phyloP scores from a whole-genome alignment of 805 yeast species.

The Starmerella tilneyi region DNA sequence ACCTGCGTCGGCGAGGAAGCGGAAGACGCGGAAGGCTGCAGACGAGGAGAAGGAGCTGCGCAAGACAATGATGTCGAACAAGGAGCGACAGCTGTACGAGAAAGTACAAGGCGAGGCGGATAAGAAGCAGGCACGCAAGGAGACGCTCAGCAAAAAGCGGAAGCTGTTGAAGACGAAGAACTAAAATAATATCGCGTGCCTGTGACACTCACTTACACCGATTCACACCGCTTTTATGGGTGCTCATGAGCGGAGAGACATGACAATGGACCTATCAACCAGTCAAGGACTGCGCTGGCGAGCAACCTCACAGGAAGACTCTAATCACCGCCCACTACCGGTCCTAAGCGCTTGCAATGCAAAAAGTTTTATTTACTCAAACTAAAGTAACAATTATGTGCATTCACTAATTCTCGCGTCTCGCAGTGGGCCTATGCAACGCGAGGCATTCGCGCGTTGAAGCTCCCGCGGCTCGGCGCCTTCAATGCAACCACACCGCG shows the following conservation, averaged over 20 bases:
- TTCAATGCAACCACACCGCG: constrained; percentile 56
- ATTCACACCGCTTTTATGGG: too few relatives aligned
- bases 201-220: too few relatives aligned
- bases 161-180: constrained; percentile 30
- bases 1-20: constrained; percentile 30
- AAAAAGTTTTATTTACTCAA: background rate
- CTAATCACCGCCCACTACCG: too few relatives aligned
- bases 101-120: constrained; percentile 88
- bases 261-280: too few relatives aligned
- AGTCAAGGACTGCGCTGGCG: too few relatives aligned
- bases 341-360: background rate
- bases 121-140: constrained; percentile 68
- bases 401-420: too few relatives aligned
- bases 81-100: constrained; percentile 85
- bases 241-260: too few relatives aligned
- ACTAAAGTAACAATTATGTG: background rate
- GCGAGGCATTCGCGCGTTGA: constrained; percentile 60
- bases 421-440: too few relatives aligned
- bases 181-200: background rate
- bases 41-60: constrained; percentile 79
- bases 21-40: constrained; percentile 41
- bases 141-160: constrained; percentile 59
- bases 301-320: too few relatives aligned
- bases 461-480: constrained; percentile 65
- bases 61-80: constrained; percentile 95